Percentiles rank a stretch among this genome's conserved stretches.
phyloP scores from a whole-genome alignment of 768 basidiomycete genomes.

The Hemileccinum impolitum region DNA sequence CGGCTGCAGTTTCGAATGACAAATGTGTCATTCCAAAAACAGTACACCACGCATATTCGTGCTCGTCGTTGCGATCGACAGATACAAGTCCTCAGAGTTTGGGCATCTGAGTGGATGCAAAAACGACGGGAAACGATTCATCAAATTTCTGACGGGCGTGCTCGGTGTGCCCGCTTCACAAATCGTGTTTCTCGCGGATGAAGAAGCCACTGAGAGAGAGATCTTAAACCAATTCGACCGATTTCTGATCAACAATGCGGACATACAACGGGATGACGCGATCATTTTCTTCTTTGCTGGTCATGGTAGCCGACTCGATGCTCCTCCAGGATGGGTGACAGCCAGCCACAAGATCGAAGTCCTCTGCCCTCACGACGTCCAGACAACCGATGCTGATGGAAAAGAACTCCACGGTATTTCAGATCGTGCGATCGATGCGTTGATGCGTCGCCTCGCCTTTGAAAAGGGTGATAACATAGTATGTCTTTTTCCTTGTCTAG shows the following conservation, averaged over 20 bases:
- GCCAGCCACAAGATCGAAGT: conserved; percentile 11
- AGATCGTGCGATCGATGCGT: conserved; percentile 12
- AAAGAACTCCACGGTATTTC: conserved; percentile 9
- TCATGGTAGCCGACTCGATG: conserved; percentile 8
- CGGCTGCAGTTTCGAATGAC: neutral
- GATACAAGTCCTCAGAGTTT: neutral
- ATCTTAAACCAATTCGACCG: conserved; percentile 5
- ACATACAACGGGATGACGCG: conserved; percentile 12
- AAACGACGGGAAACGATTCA: conserved; percentile 15
- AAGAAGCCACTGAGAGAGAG: conserved; percentile 7
- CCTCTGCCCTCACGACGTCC: conserved; percentile 9
- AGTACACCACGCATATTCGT: conserved; percentile 15
- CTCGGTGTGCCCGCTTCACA: conserved; percentile 13
- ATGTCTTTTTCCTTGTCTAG: neutral
- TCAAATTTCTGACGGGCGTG: conserved; percentile 4
- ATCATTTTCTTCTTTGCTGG: conserved; percentile 21
- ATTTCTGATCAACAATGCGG: conserved; percentile 10
- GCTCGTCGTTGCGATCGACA: conserved; percentile 16
- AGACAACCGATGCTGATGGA: conserved; percentile 6
- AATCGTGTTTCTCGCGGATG: conserved; percentile 14
- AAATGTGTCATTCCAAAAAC: neutral
- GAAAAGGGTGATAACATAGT: conserved; percentile 20
- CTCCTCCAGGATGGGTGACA: conserved; percentile 20
- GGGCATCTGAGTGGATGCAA: conserved; percentile 12
- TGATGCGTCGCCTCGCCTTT: conserved; percentile 15